A percentile compares a stretch with the other conserved stretches of the same genome.
phyloP scores from a whole-genome alignment of 768 basidiomycete species.

The Inosperma sp. region DNA sequence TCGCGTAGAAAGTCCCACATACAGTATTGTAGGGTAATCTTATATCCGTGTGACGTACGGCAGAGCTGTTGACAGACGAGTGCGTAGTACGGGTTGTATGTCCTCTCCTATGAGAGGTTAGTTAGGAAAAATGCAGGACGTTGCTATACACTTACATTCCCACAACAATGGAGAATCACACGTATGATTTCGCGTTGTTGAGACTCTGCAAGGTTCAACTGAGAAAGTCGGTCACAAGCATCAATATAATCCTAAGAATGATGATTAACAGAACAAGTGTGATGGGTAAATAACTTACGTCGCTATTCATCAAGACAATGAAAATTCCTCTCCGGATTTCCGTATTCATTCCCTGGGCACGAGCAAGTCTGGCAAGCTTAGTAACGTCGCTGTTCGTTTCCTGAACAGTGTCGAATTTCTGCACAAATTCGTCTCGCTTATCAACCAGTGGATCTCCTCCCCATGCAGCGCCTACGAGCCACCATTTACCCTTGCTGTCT shows the following conservation, averaged over 20 bases:
- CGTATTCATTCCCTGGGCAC: conserved; percentile 97
- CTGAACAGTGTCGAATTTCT: conserved; percentile 23
- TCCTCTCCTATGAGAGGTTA: conserved; percentile 58
- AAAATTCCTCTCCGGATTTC: conserved; percentile 91
- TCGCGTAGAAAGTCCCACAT: conserved; percentile 96
- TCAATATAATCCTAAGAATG: conserved; percentile 99
- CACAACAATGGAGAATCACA: conserved; percentile 88
- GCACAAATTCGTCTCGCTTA: conserved; percentile 39
- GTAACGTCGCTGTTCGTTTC: conserved; percentile 25
- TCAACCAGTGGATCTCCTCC: conserved; percentile 86
- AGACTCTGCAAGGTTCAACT: conserved; percentile 77
- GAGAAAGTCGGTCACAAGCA: conserved; percentile 84
- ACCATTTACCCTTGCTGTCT: conserved; percentile 93
- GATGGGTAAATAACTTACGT: conserved; percentile 71
- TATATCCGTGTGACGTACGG: conserved; percentile 72
- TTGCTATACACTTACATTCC: conserved; percentile 54
- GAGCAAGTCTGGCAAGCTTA: conserved; percentile 71
- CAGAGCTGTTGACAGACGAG: conserved; percentile 85
- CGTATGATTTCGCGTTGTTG: conserved; percentile 96
- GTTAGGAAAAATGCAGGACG: conserved; percentile 3
- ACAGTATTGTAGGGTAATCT: conserved; percentile 90
- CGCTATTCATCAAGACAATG: conserved; percentile 91
- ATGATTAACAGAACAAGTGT: too few relatives aligned
- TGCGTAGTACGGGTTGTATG: conserved; percentile 94
- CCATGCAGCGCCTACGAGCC: conserved; percentile 98